Percentiles rank a stretch among this genome's conserved stretches.
These are phyloP conservation scores for Lentinula edodes DNA, from an alignment of 768 basidiomycete species.

Conservation along the genomic window DNA sequence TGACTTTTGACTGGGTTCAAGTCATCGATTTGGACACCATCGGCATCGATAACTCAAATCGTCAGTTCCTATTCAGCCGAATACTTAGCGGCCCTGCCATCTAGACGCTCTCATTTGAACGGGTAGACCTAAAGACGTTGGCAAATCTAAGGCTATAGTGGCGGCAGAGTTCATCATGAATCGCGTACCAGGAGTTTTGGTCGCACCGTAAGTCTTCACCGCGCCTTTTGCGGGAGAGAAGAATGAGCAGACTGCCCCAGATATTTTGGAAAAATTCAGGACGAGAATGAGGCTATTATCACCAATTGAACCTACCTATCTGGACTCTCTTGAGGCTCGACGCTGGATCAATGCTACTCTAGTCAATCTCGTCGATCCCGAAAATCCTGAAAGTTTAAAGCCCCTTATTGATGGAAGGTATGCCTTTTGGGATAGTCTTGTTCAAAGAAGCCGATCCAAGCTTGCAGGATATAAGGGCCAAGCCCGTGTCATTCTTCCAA, in stretches of 20 bases:
- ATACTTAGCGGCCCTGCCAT: constrained; percentile 9
- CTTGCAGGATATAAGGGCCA: constrained; percentile 92
- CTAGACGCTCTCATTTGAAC: constrained; percentile 1
- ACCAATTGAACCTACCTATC: constrained; percentile 92
- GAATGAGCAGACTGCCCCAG: constrained; percentile 33
- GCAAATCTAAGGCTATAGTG: constrained; percentile 86
- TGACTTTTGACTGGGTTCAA: constrained; percentile 92
- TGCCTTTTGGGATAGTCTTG: background rate
- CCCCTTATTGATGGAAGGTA: constrained; percentile 99
- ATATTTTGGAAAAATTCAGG: constrained; percentile 96
- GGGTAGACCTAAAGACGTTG: constrained; percentile 80
- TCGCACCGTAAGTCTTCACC: constrained; percentile 76
- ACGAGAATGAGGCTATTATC: constrained; percentile 94
- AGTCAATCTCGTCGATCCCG: constrained; percentile 90
- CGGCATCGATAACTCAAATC: constrained; percentile 96
- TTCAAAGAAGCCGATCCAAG: background rate
- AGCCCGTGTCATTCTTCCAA: constrained; percentile 93
- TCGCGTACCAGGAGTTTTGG: constrained; percentile 91
- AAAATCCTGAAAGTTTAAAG: constrained; percentile 88
- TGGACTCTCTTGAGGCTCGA: constrained; percentile 95
- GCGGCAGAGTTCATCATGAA: constrained; percentile 98
- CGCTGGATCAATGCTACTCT: constrained; percentile 99
- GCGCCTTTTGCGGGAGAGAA: background rate
- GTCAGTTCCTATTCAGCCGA: constrained; percentile 96
- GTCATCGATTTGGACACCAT: constrained; percentile 99